Evolutionary conservation across 2,329 filamentous ascomycete species (phyloP).

Genomic region (Colletotrichum chlorophyti): DNA sequence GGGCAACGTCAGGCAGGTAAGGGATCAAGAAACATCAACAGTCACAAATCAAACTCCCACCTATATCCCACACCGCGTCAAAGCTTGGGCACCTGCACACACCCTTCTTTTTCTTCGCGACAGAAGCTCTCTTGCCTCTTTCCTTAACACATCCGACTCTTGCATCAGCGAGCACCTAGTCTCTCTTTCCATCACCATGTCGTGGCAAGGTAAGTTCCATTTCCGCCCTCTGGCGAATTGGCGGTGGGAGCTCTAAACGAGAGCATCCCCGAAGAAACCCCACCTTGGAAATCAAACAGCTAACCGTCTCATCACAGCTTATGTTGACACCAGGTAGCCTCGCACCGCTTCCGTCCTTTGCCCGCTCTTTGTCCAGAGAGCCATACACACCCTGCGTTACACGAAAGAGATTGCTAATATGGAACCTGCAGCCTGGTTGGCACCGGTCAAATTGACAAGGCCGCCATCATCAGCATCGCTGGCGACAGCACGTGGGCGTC

Average conservation of each 20-base stretch:
- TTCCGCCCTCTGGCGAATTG: slow-evolving; percentile 17
- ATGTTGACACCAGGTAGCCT: slow-evolving; percentile 58
- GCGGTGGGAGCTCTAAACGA: slow-evolving; percentile 9
- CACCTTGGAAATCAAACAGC: slow-evolving; percentile 31
- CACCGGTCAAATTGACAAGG: slow-evolving; percentile 82
- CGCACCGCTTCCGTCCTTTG: slow-evolving; percentile 2
- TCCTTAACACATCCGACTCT: too few species aligned
- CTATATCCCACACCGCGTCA: slow-evolving; percentile 29
- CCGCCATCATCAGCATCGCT: slow-evolving; percentile 80
- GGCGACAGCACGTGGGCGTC: slow-evolving; percentile 83
- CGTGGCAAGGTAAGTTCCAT: slow-evolving; percentile 71
- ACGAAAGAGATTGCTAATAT: slow-evolving; percentile 17
- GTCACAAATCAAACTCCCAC: slow-evolving; percentile 19
- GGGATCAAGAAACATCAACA: slow-evolving; percentile 28
- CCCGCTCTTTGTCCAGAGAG: neutral
- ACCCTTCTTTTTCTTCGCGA: too few species aligned
- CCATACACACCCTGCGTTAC: neutral
- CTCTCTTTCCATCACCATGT: slow-evolving; percentile 58
- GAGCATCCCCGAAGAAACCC: slow-evolving; percentile 13
- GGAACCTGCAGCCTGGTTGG: slow-evolving; percentile 71
- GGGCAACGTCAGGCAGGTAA: slow-evolving; percentile 26
- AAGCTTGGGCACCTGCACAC: slow-evolving; percentile 19
- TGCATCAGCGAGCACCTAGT: slow-evolving; percentile 26
- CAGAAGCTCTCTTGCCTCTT: slow-evolving; percentile 24
- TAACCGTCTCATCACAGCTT: slow-evolving; percentile 48